A percentile compares a stretch with the other conserved stretches of the same genome.
Evolutionary conservation across 2,329 filamentous ascomycete genomes (phyloP).

Genomic region (Pyricularia grisea): DNA sequence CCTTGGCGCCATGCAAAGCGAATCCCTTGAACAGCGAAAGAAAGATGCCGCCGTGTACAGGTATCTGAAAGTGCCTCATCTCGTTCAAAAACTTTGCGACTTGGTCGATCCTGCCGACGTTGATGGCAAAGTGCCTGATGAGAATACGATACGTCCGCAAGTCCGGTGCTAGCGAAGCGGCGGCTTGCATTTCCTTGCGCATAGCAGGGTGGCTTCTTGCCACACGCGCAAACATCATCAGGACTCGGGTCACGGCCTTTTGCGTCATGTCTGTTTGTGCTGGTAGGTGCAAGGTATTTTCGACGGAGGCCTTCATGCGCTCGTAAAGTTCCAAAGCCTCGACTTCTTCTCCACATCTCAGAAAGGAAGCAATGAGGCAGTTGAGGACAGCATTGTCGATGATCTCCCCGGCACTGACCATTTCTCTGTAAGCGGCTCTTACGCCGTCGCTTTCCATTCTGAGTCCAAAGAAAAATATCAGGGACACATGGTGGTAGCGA

Average conservation of each 20-base stretch:
- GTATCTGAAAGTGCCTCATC: slow-evolving; percentile 62
- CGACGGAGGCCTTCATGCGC: slow-evolving; percentile 64
- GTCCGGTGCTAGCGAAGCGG: slow-evolving; percentile 61
- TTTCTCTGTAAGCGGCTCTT: slow-evolving; percentile 67
- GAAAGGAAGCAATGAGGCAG: slow-evolving; percentile 69
- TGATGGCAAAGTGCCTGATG: slow-evolving; percentile 62
- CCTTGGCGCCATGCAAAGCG: slow-evolving; percentile 55
- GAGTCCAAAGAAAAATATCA: slow-evolving; percentile 79
- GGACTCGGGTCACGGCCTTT: slow-evolving; percentile 40
- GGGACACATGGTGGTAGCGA: slow-evolving; percentile 70
- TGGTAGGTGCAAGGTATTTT: slow-evolving; percentile 27
- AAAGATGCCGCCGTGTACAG: slow-evolving; percentile 68
- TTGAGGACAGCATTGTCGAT: slow-evolving; percentile 84
- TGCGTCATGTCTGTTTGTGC: slow-evolving; percentile 35
- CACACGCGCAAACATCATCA: slow-evolving; percentile 49
- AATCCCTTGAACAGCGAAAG: slow-evolving; percentile 79
- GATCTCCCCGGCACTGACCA: slow-evolving; percentile 78
- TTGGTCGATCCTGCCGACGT: slow-evolving; percentile 60
- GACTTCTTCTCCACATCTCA: slow-evolving; percentile 64
- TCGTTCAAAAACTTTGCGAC: slow-evolving; percentile 67
- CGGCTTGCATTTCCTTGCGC: slow-evolving; percentile 44
- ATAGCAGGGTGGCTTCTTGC: slow-evolving; percentile 47
- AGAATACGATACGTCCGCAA: slow-evolving; percentile 72
- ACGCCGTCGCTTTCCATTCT: slow-evolving; percentile 64
- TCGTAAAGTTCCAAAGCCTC: slow-evolving; percentile 75